Evolutionary conservation across 225 moss, liverwort and hornwort genomes (phyloP), one percentile per base, ranked within the genome.

Genomic region (Anthoceros angustus): DNA sequence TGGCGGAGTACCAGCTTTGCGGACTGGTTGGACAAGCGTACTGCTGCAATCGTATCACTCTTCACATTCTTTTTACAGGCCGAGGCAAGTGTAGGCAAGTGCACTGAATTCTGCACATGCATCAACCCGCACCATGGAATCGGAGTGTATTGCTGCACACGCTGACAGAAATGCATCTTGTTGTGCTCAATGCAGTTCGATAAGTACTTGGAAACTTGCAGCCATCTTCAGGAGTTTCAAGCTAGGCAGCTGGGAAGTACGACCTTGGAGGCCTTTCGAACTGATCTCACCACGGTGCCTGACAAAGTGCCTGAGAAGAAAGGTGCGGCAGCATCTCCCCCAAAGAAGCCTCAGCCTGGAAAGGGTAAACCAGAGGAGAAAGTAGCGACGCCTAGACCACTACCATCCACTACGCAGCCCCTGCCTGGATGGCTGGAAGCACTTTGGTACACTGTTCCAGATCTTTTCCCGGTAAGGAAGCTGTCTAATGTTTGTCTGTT

Each of bases 161-260:
- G 9, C 42, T 41, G 42, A 42, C 11, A 61, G 61, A 45, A 43
- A 10, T 66, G 16, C 74, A 62, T 10, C 32, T 32, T 50, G 41
- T 71, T 74, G 40, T n/a, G 72, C 43, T 61, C 67, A 40, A 62
- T 68, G 16, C 75, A 98, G 98, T 61, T 92, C 76, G 89, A 98
- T 75, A 86, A 86, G 74, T 89, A 98, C 76, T 68, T 89, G 62
- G 76, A 87, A 0, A 84, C 98, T 2, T 86, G 87, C 64, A 79
- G 72, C 77, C 62, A 92, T 65, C 77, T 92, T 42, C 74, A 87
- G 42, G 77, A 83, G 38, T 92, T 76, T 63, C 74, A 77, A 12
- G 74, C 67, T 9, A 82, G 75, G 41, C 71, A 64, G n/a, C 25
- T 55, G 0, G 69, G 80, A 6, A 66, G 48, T 40, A 74, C 71